Evolutionary conservation across 108 stramenopile species (phyloP).

Genomic region (Cyclotella distinguenda): DNA sequence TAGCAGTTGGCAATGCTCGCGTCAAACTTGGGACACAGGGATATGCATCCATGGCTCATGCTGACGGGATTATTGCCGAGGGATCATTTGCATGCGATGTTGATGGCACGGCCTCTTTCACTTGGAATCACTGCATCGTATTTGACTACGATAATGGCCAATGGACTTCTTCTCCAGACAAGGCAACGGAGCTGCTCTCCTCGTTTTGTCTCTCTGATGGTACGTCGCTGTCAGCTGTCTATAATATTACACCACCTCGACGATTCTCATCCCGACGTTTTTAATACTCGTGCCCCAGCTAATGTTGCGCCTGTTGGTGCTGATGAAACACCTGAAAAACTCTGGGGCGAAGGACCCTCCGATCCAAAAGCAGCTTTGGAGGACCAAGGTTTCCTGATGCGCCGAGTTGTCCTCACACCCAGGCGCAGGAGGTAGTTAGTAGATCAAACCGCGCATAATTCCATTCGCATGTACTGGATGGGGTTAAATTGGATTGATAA

Average conservation of each 20-base stretch:
- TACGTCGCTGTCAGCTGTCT: conserved; percentile 23
- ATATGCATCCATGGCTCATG: conserved; percentile 66
- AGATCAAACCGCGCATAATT: too few relatives aligned
- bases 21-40: conserved; percentile 69
- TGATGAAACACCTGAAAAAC: conserved; percentile 61
- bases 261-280: too few relatives aligned
- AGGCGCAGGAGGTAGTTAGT: conserved; percentile 37
- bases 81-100: conserved; percentile 61
- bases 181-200: conserved; percentile 21
- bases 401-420: conserved; percentile 63
- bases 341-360: conserved; percentile 70
- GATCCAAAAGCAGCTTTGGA: conserved; percentile 71
- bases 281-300: conserved; percentile 36
- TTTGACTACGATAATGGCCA: conserved; percentile 37
- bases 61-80: conserved; percentile 63
- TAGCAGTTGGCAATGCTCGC: conserved; percentile 62
- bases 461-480: too few relatives aligned
- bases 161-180: conserved; percentile 48
- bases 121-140: conserved; percentile 58
- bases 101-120: conserved; percentile 48
- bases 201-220: conserved; percentile 61
- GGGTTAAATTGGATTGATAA: too few relatives aligned
- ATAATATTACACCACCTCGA: neutral
- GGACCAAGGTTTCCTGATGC: conserved; percentile 72
- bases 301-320: conserved; percentile 49